phyloP scores from a whole-genome alignment of 2,329 filamentous ascomycete species.

The Microascus cirrosus region DNA sequence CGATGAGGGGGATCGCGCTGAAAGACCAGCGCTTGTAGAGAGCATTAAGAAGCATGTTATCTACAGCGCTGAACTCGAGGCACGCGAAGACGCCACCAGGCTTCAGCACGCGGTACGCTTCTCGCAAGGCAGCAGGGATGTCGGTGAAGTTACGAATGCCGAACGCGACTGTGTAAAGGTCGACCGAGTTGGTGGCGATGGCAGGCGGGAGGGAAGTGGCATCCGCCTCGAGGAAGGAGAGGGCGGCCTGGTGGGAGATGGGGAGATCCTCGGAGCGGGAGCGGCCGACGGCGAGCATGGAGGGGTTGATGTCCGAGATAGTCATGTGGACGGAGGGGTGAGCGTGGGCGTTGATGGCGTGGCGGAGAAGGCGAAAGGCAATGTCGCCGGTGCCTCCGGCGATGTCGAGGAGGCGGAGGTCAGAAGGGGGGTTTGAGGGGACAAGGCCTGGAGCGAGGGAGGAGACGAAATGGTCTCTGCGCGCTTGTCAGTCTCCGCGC shows the following conservation, averaged over 20 bases:
- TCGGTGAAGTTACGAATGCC: constrained; percentile 96
- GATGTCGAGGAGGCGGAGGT: constrained; percentile 79
- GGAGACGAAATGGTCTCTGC: constrained; percentile 79
- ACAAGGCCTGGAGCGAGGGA: constrained; percentile 72
- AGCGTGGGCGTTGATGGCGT: constrained; percentile 68
- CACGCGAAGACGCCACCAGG: constrained; percentile 95
- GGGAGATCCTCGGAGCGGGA: constrained; percentile 56
- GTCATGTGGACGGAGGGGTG: constrained; percentile 75
- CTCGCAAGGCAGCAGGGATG: constrained; percentile 69
- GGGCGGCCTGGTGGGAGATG: constrained; percentile 40
- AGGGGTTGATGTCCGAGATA: constrained; percentile 90
- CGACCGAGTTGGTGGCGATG: constrained; percentile 62
- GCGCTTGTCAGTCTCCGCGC: constrained; percentile 6
- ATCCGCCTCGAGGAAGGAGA: constrained; percentile 79
- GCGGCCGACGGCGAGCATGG: constrained; percentile 83
- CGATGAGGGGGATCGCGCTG: constrained; percentile 84
- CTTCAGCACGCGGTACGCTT: constrained; percentile 81
- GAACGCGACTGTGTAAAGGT: constrained; percentile 95
- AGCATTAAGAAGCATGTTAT: constrained; percentile 66
- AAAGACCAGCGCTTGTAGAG: constrained; percentile 97
- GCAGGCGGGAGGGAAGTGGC: constrained; percentile 59
- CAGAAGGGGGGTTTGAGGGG: constrained; percentile 27
- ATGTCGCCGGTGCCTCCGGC: constrained; percentile 97
- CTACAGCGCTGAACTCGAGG: constrained; percentile 80
- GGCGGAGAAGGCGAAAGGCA: constrained; percentile 89